These are phyloP conservation scores for Dalechampia spathulata DNA, from an alignment of 441 rosid genomes.

Conservation along the genomic window DNA sequence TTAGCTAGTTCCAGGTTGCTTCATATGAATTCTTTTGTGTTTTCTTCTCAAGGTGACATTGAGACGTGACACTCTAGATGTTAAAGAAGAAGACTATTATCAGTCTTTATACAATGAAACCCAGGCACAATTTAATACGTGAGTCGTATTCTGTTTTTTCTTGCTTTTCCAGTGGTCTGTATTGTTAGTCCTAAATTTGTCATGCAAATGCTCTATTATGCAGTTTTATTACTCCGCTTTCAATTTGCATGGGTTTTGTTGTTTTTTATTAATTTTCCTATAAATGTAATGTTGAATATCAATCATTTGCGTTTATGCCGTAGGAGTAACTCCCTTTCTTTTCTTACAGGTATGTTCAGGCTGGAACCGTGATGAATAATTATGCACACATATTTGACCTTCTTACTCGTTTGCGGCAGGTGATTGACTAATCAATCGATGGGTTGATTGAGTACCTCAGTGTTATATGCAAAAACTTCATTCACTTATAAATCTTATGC, in stretches of 20 bases:
- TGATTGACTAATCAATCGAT: slow-evolving; percentile 15
- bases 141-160: slow-evolving; percentile 20
- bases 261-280: neutral
- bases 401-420: slow-evolving; percentile 96
- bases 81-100: slow-evolving; percentile 82
- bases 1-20: slow-evolving; percentile 11
- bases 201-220: neutral
- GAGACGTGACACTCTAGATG: slow-evolving; percentile 79
- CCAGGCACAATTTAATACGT: slow-evolving; percentile 91
- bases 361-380: slow-evolving; percentile 89
- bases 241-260: neutral
- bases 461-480: neutral
- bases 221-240: neutral
- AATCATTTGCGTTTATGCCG: neutral
- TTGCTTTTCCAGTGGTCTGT: neutral
- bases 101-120: slow-evolving; percentile 77
- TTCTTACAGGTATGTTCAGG: slow-evolving; percentile 60
- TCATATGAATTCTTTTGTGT: slow-evolving; percentile 1
- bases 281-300: no score
- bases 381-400: slow-evolving; percentile 94
- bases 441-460: no score
- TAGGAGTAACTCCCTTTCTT: slow-evolving; percentile 3
- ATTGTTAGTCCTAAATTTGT: neutral
- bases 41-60: slow-evolving; percentile 48
- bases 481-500: neutral